Conservation (phyloP, 768 basidiomycete species). For the Botryobasidium botryosum region DNA sequence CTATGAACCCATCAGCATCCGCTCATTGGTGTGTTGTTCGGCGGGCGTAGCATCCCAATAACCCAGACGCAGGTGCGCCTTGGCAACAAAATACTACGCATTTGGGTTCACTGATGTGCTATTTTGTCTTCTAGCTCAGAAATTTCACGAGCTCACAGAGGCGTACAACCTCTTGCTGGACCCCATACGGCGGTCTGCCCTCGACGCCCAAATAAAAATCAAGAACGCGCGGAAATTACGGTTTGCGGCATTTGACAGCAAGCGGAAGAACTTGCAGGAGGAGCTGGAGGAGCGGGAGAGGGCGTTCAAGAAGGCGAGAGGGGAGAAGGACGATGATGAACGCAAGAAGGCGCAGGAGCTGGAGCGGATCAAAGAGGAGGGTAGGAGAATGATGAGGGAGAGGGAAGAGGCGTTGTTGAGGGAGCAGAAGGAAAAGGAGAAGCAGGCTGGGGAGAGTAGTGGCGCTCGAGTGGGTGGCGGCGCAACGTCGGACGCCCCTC, state of each 20-base stretch:
- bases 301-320: conserved; percentile 52
- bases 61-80: conserved; percentile 53
- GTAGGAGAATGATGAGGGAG: conserved; percentile 51
- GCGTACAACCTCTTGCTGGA: conserved; percentile 71
- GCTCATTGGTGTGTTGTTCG: not conserved
- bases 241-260: conserved; percentile 51
- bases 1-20: conserved; percentile 7
- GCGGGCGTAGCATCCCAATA: conserved; percentile 55
- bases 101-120: not conserved
- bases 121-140: conserved; percentile 31
- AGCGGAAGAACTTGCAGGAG: conserved; percentile 55
- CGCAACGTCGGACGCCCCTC: not conserved
- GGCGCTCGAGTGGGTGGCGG: conserved; percentile 30
- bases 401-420: conserved; percentile 35
- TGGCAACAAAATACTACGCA: not conserved
- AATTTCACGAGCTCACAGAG: conserved; percentile 71
- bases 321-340: conserved; percentile 40
- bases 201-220: conserved; percentile 63
- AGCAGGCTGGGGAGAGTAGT: conserved; percentile 18
- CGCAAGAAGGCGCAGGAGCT: conserved; percentile 41
- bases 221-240: conserved; percentile 52
- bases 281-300: conserved; percentile 67
- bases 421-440: conserved; percentile 20
- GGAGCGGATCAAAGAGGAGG: conserved; percentile 60
- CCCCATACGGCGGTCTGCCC: conserved; percentile 55